Evolutionary conservation across 345 rosid genomes (phyloP).

Genomic region (Arabidopsis suecica): DNA sequence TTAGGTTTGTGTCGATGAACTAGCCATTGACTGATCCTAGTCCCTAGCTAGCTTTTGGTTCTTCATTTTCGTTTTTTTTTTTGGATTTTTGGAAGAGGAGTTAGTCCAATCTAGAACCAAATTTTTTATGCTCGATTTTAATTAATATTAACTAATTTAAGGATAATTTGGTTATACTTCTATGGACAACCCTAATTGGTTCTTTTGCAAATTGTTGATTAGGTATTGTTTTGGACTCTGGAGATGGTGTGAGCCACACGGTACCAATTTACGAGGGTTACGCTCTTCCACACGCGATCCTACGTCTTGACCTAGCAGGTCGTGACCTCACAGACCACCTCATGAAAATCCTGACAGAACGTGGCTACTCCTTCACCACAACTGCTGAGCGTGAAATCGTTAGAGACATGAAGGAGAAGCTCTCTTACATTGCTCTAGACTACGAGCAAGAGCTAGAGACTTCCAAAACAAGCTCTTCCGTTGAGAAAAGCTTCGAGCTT

Average conservation of each 20-base stretch:
- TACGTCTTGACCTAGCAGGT: conserved; percentile 74
- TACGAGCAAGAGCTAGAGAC: conserved; percentile 72
- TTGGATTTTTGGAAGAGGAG: too few species aligned
- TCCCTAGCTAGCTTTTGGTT: too few species aligned
- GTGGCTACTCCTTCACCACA: conserved; percentile 83
- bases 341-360: conserved; percentile 75
- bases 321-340: conserved; percentile 72
- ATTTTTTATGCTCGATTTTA: too few species aligned
- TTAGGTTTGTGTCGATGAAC: not conserved
- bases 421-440: conserved; percentile 70
- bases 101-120: too few species aligned
- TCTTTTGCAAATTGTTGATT: conserved; percentile 46
- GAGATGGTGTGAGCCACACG: conserved; percentile 83
- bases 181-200: not conserved
- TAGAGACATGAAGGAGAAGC: conserved; percentile 74
- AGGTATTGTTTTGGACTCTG: conserved; percentile 67
- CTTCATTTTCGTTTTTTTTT: too few species aligned
- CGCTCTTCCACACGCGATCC: conserved; percentile 73
- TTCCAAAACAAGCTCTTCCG: conserved; percentile 61
- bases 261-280: conserved; percentile 77
- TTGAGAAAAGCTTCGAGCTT: conserved; percentile 72
- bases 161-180: not conserved
- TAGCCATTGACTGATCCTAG: too few species aligned
- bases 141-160: too few species aligned
- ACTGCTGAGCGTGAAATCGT: conserved; percentile 77